These are phyloP conservation scores for Quercus tomentella DNA, from an alignment of 331 rosid species.

Conservation along the genomic window DNA sequence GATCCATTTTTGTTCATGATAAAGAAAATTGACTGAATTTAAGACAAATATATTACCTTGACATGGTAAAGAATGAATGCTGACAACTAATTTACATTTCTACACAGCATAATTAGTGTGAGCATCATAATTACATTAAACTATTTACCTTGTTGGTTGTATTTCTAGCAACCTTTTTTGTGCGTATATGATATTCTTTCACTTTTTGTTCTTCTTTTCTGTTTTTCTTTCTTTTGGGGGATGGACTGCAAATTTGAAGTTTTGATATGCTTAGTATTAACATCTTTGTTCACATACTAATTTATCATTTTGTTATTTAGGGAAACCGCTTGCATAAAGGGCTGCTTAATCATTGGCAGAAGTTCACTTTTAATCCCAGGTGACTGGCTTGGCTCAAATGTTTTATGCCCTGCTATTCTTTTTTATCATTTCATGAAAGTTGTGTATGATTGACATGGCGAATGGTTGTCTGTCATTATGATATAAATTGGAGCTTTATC, in stretches of 20 bases:
- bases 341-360: constrained; percentile 89
- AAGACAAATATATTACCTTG: neutral
- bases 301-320: constrained; percentile 35
- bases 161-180: too few relatives aligned
- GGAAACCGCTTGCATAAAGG: constrained; percentile 95
- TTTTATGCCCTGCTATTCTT: neutral
- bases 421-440: neutral
- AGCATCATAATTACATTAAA: too few relatives aligned
- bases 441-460: neutral
- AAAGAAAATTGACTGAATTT: neutral
- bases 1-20: neutral
- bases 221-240: too few relatives aligned
- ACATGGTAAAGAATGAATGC: neutral
- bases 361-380: constrained; percentile 97
- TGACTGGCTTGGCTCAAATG: constrained; percentile 36
- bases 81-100: neutral
- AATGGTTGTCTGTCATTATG: neutral
- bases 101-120: neutral
- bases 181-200: too few relatives aligned
- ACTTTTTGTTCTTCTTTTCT: too few relatives aligned
- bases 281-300: constrained; percentile 6
- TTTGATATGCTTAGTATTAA: neutral
- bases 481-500: constrained; percentile 2
- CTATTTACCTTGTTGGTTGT: too few relatives aligned
- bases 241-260: too few relatives aligned